Evolutionary conservation across 208 protist species (phyloP).

Genomic region (Trypanosoma congolense): DNA sequence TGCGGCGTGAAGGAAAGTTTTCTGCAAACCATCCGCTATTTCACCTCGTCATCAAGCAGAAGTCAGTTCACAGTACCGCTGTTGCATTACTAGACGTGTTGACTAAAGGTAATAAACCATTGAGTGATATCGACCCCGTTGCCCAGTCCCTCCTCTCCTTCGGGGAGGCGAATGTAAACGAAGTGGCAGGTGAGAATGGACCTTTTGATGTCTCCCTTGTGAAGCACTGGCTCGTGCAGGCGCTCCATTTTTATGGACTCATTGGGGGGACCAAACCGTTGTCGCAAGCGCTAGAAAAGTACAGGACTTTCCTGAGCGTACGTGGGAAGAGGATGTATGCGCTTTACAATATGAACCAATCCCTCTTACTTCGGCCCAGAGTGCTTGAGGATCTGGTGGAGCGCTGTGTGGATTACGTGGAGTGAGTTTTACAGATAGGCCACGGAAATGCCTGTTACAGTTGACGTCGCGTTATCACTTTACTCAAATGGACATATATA

Average conservation of each 20-base stretch:
- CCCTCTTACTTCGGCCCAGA: constrained; percentile 19
- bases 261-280: background rate
- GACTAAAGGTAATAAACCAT: background rate
- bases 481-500: too few species aligned
- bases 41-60: constrained; percentile 13
- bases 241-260: constrained; percentile 22
- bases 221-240: constrained; percentile 22
- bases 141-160: constrained; percentile 8
- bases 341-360: constrained; percentile 23
- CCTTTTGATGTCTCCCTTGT: constrained; percentile 7
- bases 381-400: constrained; percentile 24
- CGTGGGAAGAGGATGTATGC: constrained; percentile 15
- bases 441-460: too few species aligned
- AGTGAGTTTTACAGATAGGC: too few species aligned
- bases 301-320: constrained; percentile 5
- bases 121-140: constrained; percentile 15
- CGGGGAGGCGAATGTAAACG: background rate
- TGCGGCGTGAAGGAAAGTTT: constrained; percentile 19
- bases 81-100: constrained; percentile 11
- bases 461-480: too few species aligned
- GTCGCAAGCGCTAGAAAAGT: constrained; percentile 6
- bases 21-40: constrained; percentile 19
- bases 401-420: constrained; percentile 22
- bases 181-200: background rate
- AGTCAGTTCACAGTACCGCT: constrained; percentile 22